These are phyloP conservation scores for Psidium guajava DNA, from an alignment of 345 rosid species.

Conservation along the genomic window DNA sequence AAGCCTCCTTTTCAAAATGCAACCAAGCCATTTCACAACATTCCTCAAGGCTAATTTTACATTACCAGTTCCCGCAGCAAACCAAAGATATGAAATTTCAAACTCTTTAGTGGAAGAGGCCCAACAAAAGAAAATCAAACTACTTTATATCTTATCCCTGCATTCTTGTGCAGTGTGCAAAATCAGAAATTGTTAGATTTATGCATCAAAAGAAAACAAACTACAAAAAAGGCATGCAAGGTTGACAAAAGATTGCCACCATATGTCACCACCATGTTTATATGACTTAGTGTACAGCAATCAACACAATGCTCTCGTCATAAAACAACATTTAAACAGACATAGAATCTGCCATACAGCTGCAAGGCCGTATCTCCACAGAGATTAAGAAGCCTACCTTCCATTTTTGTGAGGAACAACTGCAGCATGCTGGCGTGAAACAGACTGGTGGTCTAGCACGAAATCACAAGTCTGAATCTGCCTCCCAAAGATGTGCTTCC, in stretches of 20 bases:
- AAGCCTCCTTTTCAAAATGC: background rate
- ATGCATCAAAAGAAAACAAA: background rate
- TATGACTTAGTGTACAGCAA: background rate
- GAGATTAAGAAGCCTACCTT: slow-evolving; percentile 23
- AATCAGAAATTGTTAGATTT: background rate
- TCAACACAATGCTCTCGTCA: background rate
- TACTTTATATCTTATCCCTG: background rate
- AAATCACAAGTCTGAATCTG: slow-evolving; percentile 77
- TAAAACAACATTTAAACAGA: background rate
- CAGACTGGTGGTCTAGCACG: slow-evolving; percentile 80
- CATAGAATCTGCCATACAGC: background rate
- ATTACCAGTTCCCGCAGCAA: background rate
- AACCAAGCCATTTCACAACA: background rate
- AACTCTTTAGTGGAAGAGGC: background rate
- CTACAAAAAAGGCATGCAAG: background rate
- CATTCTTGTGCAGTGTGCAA: background rate
- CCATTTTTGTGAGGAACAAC: slow-evolving; percentile 78
- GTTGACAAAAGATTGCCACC: background rate
- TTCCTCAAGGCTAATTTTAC: background rate
- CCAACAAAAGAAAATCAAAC: background rate
- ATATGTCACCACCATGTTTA: background rate
- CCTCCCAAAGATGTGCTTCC: slow-evolving; percentile 85
- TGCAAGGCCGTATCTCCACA: background rate
- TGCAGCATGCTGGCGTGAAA: slow-evolving; percentile 90
- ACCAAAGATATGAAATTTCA: background rate